Evolutionary conservation across 805 yeast genomes (phyloP).

Genomic region (Kluyveromyces starmeri): DNA sequence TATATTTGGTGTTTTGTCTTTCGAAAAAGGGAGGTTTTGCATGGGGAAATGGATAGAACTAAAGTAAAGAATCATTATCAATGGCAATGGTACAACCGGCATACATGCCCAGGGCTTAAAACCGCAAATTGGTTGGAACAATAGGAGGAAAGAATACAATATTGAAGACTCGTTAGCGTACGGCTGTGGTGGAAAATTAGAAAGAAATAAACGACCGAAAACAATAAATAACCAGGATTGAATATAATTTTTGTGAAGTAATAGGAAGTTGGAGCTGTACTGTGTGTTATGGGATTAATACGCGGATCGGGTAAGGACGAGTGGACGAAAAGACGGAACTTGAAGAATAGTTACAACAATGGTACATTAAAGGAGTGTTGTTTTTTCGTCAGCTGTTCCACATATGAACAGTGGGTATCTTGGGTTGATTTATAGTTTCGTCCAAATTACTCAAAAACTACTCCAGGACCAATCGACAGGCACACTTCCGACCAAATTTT

Average conservation of each 20-base stretch:
- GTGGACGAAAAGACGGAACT: background rate
- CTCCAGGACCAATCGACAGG: slow-evolving; percentile 82
- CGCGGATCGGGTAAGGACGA: background rate
- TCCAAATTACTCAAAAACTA: slow-evolving; percentile 38
- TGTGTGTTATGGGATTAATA: background rate
- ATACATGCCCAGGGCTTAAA: no score
- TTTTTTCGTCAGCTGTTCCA: background rate
- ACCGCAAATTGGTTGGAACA: no score
- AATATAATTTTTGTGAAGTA: background rate
- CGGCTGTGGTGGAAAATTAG: no score
- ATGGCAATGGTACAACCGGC: no score
- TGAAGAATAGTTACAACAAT: background rate
- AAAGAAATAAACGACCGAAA: background rate
- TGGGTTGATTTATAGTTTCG: background rate
- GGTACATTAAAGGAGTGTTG: background rate
- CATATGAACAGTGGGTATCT: background rate
- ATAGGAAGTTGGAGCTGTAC: background rate
- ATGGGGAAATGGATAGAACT: no score
- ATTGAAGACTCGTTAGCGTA: background rate
- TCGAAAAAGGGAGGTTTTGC: no score
- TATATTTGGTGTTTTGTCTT: no score
- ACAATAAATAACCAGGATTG: background rate
- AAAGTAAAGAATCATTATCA: no score
- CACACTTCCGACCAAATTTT: slow-evolving; percentile 37
- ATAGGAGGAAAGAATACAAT: background rate